Evolutionary conservation across 306 rosid species (phyloP).

Genomic region (Canavalia gladiata): DNA sequence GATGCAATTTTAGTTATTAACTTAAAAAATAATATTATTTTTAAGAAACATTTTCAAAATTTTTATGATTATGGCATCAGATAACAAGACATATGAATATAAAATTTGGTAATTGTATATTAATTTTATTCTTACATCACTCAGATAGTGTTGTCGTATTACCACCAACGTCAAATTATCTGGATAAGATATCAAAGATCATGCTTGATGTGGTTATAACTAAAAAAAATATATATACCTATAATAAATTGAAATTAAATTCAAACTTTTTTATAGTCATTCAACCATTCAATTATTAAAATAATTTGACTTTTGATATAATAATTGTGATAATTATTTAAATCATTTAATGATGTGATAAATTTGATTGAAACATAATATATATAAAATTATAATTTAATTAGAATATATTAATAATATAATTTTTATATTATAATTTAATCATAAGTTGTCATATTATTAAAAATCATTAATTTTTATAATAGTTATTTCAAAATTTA

Average conservation of each 20-base stretch:
- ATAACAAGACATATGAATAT: neutral
- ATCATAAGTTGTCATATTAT: too few species aligned
- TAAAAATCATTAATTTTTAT: too few species aligned
- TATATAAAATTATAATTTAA: neutral
- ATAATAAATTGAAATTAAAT: neutral
- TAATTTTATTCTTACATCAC: neutral
- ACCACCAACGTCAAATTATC: neutral
- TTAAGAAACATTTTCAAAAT: neutral
- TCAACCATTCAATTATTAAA: neutral
- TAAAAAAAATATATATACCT: neutral
- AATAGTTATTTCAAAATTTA: too few species aligned
- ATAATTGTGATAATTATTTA: neutral
- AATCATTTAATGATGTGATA: neutral
- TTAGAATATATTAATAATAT: too few species aligned
- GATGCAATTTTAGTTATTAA: neutral
- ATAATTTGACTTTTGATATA: neutral
- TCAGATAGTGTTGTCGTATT: neutral
- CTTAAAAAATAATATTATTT: neutral
- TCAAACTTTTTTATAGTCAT: neutral
- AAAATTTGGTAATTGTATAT: neutral
- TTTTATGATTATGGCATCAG: neutral
- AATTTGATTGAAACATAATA: neutral
- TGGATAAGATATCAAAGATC: neutral
- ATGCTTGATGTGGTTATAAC: neutral
- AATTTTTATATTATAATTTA: too few species aligned